Base-by-base conservation (phyloP, 805 yeast genomes). In the Starmerella roubikii region DNA sequence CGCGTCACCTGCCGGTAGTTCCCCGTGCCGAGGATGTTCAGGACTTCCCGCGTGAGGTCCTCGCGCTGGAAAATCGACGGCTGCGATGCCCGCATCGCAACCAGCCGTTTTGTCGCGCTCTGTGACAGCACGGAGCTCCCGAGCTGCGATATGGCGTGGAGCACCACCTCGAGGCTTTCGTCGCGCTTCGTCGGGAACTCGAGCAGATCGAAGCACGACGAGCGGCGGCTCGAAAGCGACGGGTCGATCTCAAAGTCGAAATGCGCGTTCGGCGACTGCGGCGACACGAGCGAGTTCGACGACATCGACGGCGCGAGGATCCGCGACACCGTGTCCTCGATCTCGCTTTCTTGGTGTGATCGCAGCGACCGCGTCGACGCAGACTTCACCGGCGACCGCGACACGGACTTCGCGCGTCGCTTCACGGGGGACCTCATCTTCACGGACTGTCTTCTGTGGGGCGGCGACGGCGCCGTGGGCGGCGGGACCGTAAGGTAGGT, bases 1-100 rank as follows among this genome's bases (percentile, higher is more conserved):
- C 93, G 61, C 16, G 72, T 73, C 3, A 72, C 71, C 37, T 71
- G 73, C 46, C 76, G 71, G 56, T 73, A 80, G 34, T 67, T 68
- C 64, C 59, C 84, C 54, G 56, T 63, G 48, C 65, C 79, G 67
- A 66, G 67, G 50, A 63, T 66, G 39, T 59, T 65, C 58, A 65
- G 63, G 36, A 63, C 74, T 52, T 65, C 67, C 55, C 54, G 64
- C 53, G 80, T 74, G 37, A 80, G 57, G 2, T 64, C 69, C 11
- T 72, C 68, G 39, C 67, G 68, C 33, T 69, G 74, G 56, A 82
- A 76, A 22, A 67, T 54, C 8, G 64, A 63, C 1, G 77, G 75
- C 39, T 66, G 60, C 30, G 58, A 61, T 16, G 63, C 58, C 45
- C 77, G 72, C 40, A 82, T 49, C 23, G 65, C 64, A 8, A 69